Evolutionary conservation across 768 basidiomycete species (phyloP).

Genomic region (Hortiboletus campestris): DNA sequence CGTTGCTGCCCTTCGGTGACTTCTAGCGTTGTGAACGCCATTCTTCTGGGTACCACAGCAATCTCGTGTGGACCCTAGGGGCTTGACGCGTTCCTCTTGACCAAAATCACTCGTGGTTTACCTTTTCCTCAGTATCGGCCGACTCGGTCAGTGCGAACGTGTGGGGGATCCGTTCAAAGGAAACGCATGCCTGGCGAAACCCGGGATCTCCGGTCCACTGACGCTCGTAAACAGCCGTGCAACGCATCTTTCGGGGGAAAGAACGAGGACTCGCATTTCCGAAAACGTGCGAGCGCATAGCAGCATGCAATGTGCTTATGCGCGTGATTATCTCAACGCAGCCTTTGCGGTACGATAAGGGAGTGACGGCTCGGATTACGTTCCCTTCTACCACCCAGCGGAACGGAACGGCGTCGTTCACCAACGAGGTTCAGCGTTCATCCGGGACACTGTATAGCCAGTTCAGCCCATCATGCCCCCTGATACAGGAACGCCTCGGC

Average conservation of each 20-base stretch:
- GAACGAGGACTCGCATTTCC: slow-evolving; percentile 18
- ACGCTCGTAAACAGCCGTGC: slow-evolving; percentile 12
- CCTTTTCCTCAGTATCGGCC: background rate
- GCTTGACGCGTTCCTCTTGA: background rate
- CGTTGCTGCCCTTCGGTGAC: slow-evolving; percentile 8
- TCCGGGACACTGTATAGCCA: slow-evolving; percentile 24
- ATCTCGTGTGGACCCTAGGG: slow-evolving; percentile 10
- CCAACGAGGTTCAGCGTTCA: slow-evolving; percentile 3
- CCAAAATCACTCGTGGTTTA: background rate
- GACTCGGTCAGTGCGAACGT: background rate
- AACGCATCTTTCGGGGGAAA: slow-evolving; percentile 5
- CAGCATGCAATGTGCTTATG: background rate
- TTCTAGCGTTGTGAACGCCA: slow-evolving; percentile 10
- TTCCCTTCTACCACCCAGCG: slow-evolving; percentile 7
- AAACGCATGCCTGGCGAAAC: slow-evolving; percentile 1
- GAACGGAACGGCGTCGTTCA: slow-evolving; percentile 14
- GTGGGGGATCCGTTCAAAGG: slow-evolving; percentile 3
- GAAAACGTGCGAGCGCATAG: slow-evolving; percentile 3
- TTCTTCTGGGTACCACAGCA: slow-evolving; percentile 3
- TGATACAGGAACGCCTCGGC: slow-evolving; percentile 30
- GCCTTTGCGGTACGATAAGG: slow-evolving; percentile 10
- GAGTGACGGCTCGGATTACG: slow-evolving; percentile 7
- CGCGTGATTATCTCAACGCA: slow-evolving; percentile 15
- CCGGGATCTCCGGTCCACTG: slow-evolving; percentile 8
- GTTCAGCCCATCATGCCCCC: slow-evolving; percentile 19